Conservation (phyloP, 2,329 filamentous ascomycete genomes). For the Arthrinium phaeospermum region DNA sequence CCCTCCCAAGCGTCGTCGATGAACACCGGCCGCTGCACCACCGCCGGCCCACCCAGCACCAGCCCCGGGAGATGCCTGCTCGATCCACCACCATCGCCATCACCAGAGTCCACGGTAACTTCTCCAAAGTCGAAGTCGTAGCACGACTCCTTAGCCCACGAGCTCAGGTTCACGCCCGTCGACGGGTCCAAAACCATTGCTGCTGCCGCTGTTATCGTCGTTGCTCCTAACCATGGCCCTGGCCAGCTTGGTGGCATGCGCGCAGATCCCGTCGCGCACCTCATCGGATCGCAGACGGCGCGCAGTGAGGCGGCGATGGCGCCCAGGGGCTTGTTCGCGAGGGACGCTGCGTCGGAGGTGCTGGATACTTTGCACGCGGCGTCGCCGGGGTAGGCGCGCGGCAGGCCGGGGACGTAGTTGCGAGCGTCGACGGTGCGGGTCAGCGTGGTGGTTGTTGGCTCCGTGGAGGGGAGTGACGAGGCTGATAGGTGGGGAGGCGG, state of each 20-base stretch:
- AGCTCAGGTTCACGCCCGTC: constrained; percentile 57
- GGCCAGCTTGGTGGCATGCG: constrained; percentile 47
- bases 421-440: constrained; percentile 57
- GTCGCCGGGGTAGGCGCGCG: constrained; percentile 52
- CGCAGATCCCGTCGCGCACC: constrained; percentile 43
- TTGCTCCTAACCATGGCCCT: constrained; percentile 18
- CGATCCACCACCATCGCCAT: background rate
- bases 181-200: constrained; percentile 42
- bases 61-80: background rate
- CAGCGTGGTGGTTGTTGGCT: constrained; percentile 38
- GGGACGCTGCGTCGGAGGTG: constrained; percentile 34
- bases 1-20: constrained; percentile 46
- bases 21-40: constrained; percentile 55
- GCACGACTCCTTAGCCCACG: constrained; percentile 55
- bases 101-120: too few relatives aligned
- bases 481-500: constrained; percentile 43
- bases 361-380: constrained; percentile 53
- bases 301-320: constrained; percentile 46
- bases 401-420: constrained; percentile 43
- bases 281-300: constrained; percentile 38
- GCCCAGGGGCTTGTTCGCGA: constrained; percentile 41
- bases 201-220: constrained; percentile 25
- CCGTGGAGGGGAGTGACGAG: background rate
- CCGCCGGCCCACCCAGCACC: constrained; percentile 51
- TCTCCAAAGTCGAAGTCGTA: constrained; percentile 53